A percentile compares a stretch with the other conserved stretches of the same genome.
Evolutionary conservation across 306 rosid species (phyloP).

Genomic region (Prunus salicina): DNA sequence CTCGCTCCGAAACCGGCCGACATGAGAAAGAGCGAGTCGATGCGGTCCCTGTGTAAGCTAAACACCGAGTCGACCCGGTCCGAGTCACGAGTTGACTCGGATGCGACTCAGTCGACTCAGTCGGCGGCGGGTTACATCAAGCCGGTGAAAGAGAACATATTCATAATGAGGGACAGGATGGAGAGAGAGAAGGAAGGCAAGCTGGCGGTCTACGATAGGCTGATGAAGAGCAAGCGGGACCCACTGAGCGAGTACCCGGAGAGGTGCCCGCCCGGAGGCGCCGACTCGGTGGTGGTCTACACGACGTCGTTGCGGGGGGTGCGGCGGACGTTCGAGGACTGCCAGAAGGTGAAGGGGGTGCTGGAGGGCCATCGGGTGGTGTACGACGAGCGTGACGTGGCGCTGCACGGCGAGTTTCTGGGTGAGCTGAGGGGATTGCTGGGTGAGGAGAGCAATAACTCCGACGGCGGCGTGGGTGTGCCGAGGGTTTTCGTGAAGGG

Average conservation of each 20-base stretch:
- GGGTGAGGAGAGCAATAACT: conserved; percentile 23
- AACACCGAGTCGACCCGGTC: not conserved
- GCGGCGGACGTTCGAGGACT: conserved; percentile 72
- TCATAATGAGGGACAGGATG: conserved; percentile 53
- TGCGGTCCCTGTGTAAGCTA: not conserved
- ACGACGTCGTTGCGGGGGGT: conserved; percentile 90
- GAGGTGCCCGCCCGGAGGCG: conserved; percentile 74
- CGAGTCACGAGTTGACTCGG: not conserved
- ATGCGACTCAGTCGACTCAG: not conserved
- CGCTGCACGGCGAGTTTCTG: conserved; percentile 66
- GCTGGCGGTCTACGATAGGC: conserved; percentile 24
- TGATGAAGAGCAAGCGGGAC: conserved; percentile 28
- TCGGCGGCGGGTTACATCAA: conserved; percentile 5
- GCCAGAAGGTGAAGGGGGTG: conserved; percentile 51
- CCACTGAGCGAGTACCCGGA: conserved; percentile 63
- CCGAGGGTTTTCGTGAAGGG: conserved; percentile 87
- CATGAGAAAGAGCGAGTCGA: conserved; percentile 25
- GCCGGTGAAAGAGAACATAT: conserved; percentile 62
- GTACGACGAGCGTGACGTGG: conserved; percentile 86
- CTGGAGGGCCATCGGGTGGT: conserved; percentile 59
- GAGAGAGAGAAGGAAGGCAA: conserved; percentile 69
- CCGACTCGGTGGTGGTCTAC: conserved; percentile 64
- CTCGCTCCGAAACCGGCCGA: conserved; percentile 24
- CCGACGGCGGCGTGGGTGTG: conserved; percentile 3
- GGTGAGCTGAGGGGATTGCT: conserved; percentile 55